These are phyloP conservation scores for Plasmodium adleri DNA, from an alignment of 169 alveolate genomes.

Conservation along the genomic window DNA sequence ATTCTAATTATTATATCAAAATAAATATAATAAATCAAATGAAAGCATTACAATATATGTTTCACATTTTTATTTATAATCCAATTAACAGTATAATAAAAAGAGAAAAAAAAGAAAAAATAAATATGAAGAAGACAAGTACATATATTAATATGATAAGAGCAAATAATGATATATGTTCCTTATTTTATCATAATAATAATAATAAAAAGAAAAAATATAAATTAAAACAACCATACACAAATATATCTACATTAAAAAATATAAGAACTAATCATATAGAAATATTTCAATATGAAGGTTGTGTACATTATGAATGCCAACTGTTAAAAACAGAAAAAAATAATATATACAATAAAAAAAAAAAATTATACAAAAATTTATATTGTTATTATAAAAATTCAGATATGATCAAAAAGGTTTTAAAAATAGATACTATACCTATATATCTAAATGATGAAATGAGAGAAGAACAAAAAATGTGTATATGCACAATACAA, in stretches of 20 bases:
- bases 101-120: no score
- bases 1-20: no score
- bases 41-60: no score
- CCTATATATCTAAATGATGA: constrained; percentile 19
- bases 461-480: constrained; percentile 1
- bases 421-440: not conserved
- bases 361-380: constrained; percentile 23
- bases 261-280: constrained; percentile 10
- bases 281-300: constrained; percentile 34
- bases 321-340: constrained; percentile 9
- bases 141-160: no score
- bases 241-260: constrained; percentile 10
- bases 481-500: constrained; percentile 19
- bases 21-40: no score
- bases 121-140: no score
- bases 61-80: no score
- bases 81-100: no score
- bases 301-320: constrained; percentile 11
- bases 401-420: not conserved
- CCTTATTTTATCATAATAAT: not conserved
- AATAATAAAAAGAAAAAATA: not conserved
- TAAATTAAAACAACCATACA: not conserved
- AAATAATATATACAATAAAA: not conserved
- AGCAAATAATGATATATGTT: no score
- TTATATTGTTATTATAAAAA: constrained; percentile 6